Conservation (phyloP, 176 grass and related monocot genomes). For the Bolboschoenus planiculmis region DNA sequence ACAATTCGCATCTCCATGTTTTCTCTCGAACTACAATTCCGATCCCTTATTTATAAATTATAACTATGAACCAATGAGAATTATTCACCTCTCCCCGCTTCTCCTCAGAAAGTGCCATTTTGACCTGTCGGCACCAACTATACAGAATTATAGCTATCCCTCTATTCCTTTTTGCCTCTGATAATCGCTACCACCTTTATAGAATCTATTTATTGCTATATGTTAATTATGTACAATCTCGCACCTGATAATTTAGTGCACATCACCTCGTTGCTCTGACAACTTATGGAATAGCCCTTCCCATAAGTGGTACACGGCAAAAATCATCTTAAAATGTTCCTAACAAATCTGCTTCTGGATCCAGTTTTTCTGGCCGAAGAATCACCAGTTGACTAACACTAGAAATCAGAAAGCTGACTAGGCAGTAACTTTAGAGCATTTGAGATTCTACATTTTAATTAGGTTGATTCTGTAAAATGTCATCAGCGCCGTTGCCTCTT, state of each 20-base stretch:
- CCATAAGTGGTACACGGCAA: background rate
- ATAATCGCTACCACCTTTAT: background rate
- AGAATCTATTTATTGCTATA: conserved; percentile 1
- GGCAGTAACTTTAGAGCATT: background rate
- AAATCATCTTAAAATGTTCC: background rate
- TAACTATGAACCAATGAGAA: background rate
- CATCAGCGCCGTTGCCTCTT: background rate
- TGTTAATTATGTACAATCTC: background rate
- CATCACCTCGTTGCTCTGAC: background rate
- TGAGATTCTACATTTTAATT: background rate
- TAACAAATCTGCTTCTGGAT: background rate
- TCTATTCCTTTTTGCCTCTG: background rate
- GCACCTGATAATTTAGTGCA: background rate
- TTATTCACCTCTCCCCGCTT: background rate
- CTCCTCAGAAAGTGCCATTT: background rate
- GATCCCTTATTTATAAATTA: background rate
- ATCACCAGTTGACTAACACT: background rate
- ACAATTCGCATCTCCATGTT: background rate
- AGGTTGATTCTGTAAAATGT: background rate
- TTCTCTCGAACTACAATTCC: background rate
- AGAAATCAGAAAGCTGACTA: background rate
- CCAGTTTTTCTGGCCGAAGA: background rate
- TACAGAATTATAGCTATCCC: background rate
- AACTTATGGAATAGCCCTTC: background rate
- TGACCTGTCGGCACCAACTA: background rate